phyloP scores from a whole-genome alignment of 2,329 filamentous ascomycete genomes.

The Alternaria sp. region DNA sequence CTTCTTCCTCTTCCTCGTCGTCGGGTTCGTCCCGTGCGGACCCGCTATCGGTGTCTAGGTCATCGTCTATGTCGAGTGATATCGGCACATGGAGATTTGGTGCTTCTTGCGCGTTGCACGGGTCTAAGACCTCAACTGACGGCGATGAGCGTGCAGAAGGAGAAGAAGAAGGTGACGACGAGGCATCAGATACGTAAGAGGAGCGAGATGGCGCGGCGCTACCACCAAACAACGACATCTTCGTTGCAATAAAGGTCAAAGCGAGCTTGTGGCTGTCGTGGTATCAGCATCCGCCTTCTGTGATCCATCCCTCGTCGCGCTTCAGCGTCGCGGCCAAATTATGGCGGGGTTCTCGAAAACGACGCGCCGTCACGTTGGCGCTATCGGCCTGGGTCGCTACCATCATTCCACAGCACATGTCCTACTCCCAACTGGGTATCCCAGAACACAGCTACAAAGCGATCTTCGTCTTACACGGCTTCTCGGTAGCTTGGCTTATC shows the following conservation, averaged over 20 bases:
- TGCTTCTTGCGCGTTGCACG: slow-evolving; percentile 20
- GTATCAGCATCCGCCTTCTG: not conserved
- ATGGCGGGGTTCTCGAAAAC: slow-evolving; percentile 19
- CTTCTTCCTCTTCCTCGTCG: slow-evolving; percentile 2
- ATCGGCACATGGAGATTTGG: slow-evolving; percentile 8
- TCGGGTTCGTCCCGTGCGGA: slow-evolving; percentile 12
- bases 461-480: not conserved
- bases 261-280: slow-evolving; percentile 2
- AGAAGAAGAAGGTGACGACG: slow-evolving; percentile 12
- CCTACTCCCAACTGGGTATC: not conserved
- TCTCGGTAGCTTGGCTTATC: not conserved
- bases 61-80: slow-evolving; percentile 18
- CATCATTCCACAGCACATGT: not conserved
- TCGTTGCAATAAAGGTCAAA: slow-evolving; percentile 32
- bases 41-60: slow-evolving; percentile 28
- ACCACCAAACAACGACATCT: slow-evolving; percentile 52
- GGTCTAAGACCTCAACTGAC: slow-evolving; percentile 4
- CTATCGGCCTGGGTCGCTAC: not conserved
- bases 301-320: slow-evolving; percentile 12
- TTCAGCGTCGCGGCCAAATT: slow-evolving; percentile 11
- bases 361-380: slow-evolving; percentile 26
- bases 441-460: not conserved
- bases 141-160: slow-evolving; percentile 16
- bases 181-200: slow-evolving; percentile 23
- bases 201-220: slow-evolving; percentile 20